Evolutionary conservation across 768 basidiomycete species (phyloP).

Genomic region (Cubamyces sp.): DNA sequence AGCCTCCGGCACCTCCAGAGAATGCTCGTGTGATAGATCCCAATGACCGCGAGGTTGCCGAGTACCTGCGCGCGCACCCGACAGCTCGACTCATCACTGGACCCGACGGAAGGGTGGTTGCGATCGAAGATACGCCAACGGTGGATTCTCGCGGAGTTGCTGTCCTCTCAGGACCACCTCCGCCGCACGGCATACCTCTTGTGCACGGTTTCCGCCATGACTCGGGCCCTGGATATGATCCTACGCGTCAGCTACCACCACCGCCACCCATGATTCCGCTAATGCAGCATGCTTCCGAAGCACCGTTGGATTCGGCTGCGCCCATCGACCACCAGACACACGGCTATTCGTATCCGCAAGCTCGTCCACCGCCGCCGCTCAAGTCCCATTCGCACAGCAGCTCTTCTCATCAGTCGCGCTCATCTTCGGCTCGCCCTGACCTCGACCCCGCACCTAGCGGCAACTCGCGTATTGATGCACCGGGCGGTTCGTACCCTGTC

Average conservation of each 20-base stretch:
- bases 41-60: constrained; percentile 52
- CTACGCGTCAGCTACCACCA: constrained; percentile 30
- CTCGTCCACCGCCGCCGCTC: constrained; percentile 41
- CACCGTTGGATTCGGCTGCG: constrained; percentile 26
- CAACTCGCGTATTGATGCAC: constrained; percentile 25
- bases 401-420: constrained; percentile 55
- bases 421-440: constrained; percentile 37
- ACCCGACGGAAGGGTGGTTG: constrained; percentile 53
- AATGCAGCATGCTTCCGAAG: constrained; percentile 26
- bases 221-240: constrained; percentile 33
- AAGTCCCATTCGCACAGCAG: constrained; percentile 52
- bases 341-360: constrained; percentile 23
- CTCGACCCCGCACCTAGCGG: constrained; percentile 27
- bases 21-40: constrained; percentile 36
- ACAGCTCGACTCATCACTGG: constrained; percentile 50
- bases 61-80: constrained; percentile 54
- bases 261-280: constrained; percentile 33
- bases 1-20: constrained; percentile 31
- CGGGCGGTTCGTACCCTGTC: constrained; percentile 45
- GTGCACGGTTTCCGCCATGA: constrained; percentile 33
- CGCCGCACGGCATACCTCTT: constrained; percentile 32
- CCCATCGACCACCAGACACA: constrained; percentile 27
- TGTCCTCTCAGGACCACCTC: constrained; percentile 23
- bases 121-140: constrained; percentile 51
- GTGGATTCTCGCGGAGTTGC: constrained; percentile 24